Evolutionary conservation across 805 yeast genomes (phyloP).

Genomic region (Starmerella bombi): DNA sequence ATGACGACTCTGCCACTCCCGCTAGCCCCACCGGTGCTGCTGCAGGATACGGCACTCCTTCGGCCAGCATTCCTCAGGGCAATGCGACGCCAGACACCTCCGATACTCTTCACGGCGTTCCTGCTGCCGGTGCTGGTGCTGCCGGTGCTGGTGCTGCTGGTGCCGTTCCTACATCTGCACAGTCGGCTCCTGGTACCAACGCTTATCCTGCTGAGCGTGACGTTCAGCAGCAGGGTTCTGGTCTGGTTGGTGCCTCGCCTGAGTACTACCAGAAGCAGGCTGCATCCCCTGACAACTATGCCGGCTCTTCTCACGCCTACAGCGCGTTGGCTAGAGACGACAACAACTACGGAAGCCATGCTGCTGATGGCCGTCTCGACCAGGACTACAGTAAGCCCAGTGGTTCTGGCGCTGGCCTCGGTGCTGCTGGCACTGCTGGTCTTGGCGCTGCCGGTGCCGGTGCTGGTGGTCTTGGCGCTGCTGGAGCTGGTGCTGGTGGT

Average conservation of each 20-base stretch:
- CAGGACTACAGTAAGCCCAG: not conserved
- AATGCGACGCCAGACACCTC: not conserved
- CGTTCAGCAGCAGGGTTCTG: not conserved
- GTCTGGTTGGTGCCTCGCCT: not conserved
- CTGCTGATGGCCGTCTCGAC: too few species aligned
- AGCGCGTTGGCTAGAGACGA: not conserved
- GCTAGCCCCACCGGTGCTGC: not conserved
- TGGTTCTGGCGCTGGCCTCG: conserved; percentile 4
- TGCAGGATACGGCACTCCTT: not conserved
- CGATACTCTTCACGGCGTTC: not conserved
- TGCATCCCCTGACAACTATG: not conserved
- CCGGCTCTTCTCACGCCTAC: not conserved
- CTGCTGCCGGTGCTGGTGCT: conserved; percentile 4
- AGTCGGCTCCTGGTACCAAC: not conserved
- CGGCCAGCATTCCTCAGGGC: not conserved
- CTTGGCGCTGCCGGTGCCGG: conserved; percentile 2
- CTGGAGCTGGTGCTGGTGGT: too few species aligned
- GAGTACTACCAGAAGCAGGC: not conserved
- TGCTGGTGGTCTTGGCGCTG: not conserved
- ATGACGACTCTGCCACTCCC: not conserved
- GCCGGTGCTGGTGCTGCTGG: not conserved
- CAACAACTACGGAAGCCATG: too few species aligned
- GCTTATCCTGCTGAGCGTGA: not conserved
- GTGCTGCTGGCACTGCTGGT: conserved; percentile 7
- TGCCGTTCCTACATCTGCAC: not conserved